Base-by-base conservation (phyloP, 768 basidiomycete genomes). In the Harrya chromipes region DNA sequence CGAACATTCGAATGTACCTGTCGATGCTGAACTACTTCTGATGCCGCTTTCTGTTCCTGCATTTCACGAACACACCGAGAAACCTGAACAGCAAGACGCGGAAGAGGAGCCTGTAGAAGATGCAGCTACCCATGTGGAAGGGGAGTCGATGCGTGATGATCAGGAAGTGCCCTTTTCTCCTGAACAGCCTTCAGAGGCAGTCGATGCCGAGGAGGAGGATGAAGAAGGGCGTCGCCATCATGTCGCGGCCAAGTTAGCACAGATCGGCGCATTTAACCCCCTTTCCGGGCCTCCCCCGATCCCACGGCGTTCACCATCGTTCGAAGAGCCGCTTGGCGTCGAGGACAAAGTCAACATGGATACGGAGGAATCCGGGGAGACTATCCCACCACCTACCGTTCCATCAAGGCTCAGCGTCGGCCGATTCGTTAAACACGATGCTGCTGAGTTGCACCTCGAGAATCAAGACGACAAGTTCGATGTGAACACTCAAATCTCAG, bases 231-330 rank as follows among this genome's bases (percentile, higher is more conserved):
- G 80, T 31, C 74, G 76, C 36, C 76, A 74, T 52, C 80, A 79
- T 43, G 77, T 87, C 19, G 79, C 84, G 20, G 84, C 81, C 51
- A 72, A 69, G 19, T 60, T 82, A 33, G 81, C 82, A 7, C 79
- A 81, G 66, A 82, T 81, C 71, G 87, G 85, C 14, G 77, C 79
- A 55, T 69, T 76, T 70, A 73, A 84, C 56, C 80, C 84, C 3
- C 75, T 84, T 46, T 68, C 72, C 8, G 66, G 71, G 13, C 72
- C 61, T 24, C 66, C 70, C 21, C 62, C 57, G 9, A 13, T 56
- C 26, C 43, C 53, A 5, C 62, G 57, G 13, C 65, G 47, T 50
- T 40, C 42, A 6, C 50, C 61, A 3, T 19, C 19, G 17, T 36
- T 41, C 2, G 21, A 56, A 35, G 54, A 45, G 49, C 40, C 29